Evolutionary conservation across 83 land plant species (phyloP), one percentile per base, ranked within the genome.

Genomic region (Isoetes engelmannii): DNA sequence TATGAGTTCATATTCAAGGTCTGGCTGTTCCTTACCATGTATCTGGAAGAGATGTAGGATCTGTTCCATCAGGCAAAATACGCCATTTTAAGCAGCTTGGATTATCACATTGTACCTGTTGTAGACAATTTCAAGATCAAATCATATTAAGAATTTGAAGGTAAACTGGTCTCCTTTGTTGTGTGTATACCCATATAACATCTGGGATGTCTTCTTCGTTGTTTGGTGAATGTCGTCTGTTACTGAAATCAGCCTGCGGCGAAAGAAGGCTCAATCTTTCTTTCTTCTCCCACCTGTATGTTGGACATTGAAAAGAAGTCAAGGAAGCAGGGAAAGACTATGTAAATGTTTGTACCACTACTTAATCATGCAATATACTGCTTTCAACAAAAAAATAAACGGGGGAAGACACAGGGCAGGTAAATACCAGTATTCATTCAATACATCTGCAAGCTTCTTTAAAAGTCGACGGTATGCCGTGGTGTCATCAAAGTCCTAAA

Each of bases 381-480:
- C 55, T 12, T 17, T 12, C 55, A 51, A 12, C 13, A 0, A 51
- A 15, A 50, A 28, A 28, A 28, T 2, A 28, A 28, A 28, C 0
- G 2, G 37, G 37, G 37, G 37, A 28, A 28, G 37, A 28, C 37
- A 28, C 37, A 28, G 37, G 37, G 2, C 37, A 28, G 37, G 37
- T 28, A 28, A 28, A 1, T 8, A 64, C 67, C 67, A 64, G 67
- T 64, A 64, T 41, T 64, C 67, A 64, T 44, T 47, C 9, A 64
- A 44, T 9, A 64, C 67, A 64, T 64, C 67, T 1, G 67, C 41
- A 64, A 64, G 67, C 17, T 64, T 64, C 63, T 64, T 64, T 8
- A 64, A 47, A 18, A 64, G 47, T 47, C 67, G 47, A 9, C 67
- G 44, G 47, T 64, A 64, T 9, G 67, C 67, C 2, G 67, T 64